Percentiles rank a stretch among this genome's conserved stretches.
Conservation (phyloP, 2,329 filamentous ascomycete genomes). For the Fusarium setosum region DNA sequence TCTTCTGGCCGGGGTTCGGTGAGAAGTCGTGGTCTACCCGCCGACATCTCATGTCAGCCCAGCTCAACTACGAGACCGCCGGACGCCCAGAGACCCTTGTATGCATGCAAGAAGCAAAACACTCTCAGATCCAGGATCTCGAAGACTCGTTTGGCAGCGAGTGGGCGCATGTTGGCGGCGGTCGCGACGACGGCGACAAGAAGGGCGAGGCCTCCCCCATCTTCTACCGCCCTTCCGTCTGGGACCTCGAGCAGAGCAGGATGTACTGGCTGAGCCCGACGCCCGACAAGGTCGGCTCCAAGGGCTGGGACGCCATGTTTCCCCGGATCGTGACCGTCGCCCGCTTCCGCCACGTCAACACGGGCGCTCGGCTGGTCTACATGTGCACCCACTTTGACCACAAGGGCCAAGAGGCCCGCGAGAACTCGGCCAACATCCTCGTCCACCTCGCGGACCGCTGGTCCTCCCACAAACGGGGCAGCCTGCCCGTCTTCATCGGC, state of each 20-base stretch:
- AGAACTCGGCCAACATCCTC: constrained; percentile 54
- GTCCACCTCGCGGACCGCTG: constrained; percentile 45
- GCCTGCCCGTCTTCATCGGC: constrained; percentile 45
- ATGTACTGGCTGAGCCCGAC: constrained; percentile 73
- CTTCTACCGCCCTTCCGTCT: constrained; percentile 67
- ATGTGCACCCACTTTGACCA: constrained; percentile 67
- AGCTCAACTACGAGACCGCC: constrained; percentile 62
- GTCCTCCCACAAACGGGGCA: constrained; percentile 26
- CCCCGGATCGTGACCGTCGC: constrained; percentile 62
- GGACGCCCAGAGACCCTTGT: constrained; percentile 62
- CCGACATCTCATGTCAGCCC: constrained; percentile 61
- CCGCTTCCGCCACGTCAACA: constrained; percentile 54
- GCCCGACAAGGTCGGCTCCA: constrained; percentile 64
- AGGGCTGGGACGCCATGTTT: constrained; percentile 64
- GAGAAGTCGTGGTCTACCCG: constrained; percentile 69
- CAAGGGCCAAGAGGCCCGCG: constrained; percentile 52
- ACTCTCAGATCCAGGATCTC: constrained; percentile 69
- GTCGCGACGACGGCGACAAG: constrained; percentile 67
- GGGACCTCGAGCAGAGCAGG: constrained; percentile 61
- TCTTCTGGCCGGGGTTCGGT: constrained; percentile 54
- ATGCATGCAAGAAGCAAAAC: constrained; percentile 75
- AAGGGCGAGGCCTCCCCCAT: constrained; percentile 77
- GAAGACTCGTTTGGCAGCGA: constrained; percentile 51
- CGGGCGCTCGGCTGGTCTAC: constrained; percentile 53
- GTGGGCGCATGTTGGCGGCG: constrained; percentile 68